These are phyloP conservation scores for Arthrobotrys sinensis DNA, from an alignment of 2,329 filamentous ascomycete species.

Conservation along the genomic window DNA sequence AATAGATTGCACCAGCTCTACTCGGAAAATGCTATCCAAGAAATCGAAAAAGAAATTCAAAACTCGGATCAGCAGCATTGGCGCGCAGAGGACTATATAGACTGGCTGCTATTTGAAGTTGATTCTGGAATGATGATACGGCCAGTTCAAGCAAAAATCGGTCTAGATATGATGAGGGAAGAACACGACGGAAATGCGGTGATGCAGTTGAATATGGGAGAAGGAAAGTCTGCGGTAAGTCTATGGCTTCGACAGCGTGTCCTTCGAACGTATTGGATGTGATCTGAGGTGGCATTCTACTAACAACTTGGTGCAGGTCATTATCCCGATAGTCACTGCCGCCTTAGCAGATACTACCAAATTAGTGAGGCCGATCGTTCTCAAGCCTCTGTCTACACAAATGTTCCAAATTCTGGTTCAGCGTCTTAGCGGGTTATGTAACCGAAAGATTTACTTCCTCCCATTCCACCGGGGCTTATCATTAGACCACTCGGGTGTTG, in stretches of 20 bases:
- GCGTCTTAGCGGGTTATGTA: slow-evolving; percentile 73
- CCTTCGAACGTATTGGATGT: background rate
- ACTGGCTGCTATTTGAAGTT: slow-evolving; percentile 79
- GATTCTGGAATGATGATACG: slow-evolving; percentile 77
- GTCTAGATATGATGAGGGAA: slow-evolving; percentile 72
- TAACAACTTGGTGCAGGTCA: slow-evolving; percentile 68
- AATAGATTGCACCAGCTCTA: slow-evolving; percentile 6
- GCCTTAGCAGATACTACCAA: slow-evolving; percentile 71
- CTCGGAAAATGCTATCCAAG: background rate
- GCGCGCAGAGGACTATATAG: slow-evolving; percentile 68
- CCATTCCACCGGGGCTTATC: slow-evolving; percentile 74
- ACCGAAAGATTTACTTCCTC: slow-evolving; percentile 73
- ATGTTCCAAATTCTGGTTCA: slow-evolving; percentile 74
- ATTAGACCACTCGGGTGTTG: slow-evolving; percentile 65
- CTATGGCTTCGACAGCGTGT: too few species aligned
- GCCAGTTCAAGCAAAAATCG: slow-evolving; percentile 73
- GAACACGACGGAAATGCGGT: slow-evolving; percentile 69
- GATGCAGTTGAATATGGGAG: slow-evolving; percentile 80
- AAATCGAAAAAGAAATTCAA: slow-evolving; percentile 20
- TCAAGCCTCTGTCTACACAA: slow-evolving; percentile 75
- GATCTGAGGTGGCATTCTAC: too few species aligned
- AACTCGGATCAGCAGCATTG: background rate
- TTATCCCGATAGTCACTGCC: slow-evolving; percentile 76
- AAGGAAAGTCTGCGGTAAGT: slow-evolving; percentile 75
- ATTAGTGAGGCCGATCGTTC: slow-evolving; percentile 75